These are phyloP conservation scores for Musa beccarii DNA, from an alignment of 176 grass and related monocot genomes.

Conservation along the genomic window DNA sequence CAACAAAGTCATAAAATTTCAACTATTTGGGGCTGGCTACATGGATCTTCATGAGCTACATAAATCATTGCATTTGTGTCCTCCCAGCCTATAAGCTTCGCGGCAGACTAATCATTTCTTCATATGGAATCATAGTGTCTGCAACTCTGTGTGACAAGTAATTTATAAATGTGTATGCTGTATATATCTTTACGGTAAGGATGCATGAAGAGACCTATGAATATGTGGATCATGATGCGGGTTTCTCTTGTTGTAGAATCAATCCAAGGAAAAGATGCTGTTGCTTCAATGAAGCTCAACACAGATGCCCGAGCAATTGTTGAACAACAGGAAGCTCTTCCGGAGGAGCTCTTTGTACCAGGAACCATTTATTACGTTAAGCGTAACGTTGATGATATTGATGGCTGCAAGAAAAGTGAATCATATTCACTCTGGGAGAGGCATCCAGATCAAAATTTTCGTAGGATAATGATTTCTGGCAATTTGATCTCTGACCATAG, in stretches of 20 bases:
- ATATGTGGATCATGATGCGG: slow-evolving; percentile 3
- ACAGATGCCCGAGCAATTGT: background rate
- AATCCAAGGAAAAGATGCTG: slow-evolving; percentile 11
- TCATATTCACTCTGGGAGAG: slow-evolving; percentile 76
- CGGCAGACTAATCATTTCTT: too few species aligned
- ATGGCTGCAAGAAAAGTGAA: slow-evolving; percentile 23
- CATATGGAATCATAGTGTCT: too few species aligned
- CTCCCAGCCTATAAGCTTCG: too few species aligned
- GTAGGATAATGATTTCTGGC: slow-evolving; percentile 63
- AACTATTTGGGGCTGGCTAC: too few species aligned
- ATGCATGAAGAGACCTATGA: background rate
- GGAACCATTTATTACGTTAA: slow-evolving; percentile 74
- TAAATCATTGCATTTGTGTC: too few species aligned
- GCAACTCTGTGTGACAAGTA: too few species aligned
- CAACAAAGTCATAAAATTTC: background rate
- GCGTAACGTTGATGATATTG: slow-evolving; percentile 42
- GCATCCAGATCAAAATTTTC: slow-evolving; percentile 62
- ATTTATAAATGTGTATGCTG: too few species aligned
- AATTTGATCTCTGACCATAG: slow-evolving; percentile 91
- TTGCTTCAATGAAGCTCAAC: background rate
- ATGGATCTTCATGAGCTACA: too few species aligned
- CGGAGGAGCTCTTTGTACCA: slow-evolving; percentile 64
- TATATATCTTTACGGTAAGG: too few species aligned
- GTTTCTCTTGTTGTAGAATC: slow-evolving; percentile 33
- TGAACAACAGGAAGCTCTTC: slow-evolving; percentile 32